A percentile compares a stretch with the other conserved stretches of the same genome.
phyloP scores from a whole-genome alignment of 1,139 yeast genomes.

The Lodderomyces orthopsilosis region DNA sequence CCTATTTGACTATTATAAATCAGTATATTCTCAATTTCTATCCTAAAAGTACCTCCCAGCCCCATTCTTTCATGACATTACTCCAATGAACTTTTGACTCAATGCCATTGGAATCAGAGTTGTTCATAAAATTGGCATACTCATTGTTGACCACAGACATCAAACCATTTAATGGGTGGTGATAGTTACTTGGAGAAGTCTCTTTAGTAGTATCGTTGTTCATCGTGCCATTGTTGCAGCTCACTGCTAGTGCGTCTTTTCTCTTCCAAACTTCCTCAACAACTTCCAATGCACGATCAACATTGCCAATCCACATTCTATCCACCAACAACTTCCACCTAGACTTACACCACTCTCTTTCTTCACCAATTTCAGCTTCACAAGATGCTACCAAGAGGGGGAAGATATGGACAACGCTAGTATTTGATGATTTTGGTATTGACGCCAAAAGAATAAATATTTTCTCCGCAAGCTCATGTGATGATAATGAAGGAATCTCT shows the following conservation, averaged over 20 bases:
- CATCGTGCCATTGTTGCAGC: conserved; percentile 15
- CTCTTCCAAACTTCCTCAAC: conserved; percentile 69
- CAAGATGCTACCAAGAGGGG: conserved; percentile 64
- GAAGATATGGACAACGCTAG: conserved; percentile 58
- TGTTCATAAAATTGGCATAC: conserved; percentile 16
- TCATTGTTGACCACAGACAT: conserved; percentile 41
- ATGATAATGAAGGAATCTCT: conserved; percentile 55
- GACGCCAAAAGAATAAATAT: conserved; percentile 59
- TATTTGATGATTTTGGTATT: conserved; percentile 57
- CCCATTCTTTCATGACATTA: conserved; percentile 69
- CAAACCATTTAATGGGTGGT: conserved; percentile 38
- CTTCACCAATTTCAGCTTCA: conserved; percentile 58
- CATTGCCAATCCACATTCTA: conserved; percentile 62
- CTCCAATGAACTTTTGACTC: conserved; percentile 65
- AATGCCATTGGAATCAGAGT: conserved; percentile 42
- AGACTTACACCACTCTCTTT: conserved; percentile 59
- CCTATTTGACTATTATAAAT: too few relatives aligned
- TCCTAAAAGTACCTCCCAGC: conserved; percentile 64
- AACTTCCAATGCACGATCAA: conserved; percentile 64
- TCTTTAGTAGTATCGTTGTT: background rate
- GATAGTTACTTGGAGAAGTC: conserved; percentile 16
- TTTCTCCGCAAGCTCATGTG: conserved; percentile 58
- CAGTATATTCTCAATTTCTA: too few relatives aligned
- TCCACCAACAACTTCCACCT: conserved; percentile 56
- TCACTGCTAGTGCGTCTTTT: conserved; percentile 42